Evolutionary conservation across 2,329 filamentous ascomycete species (phyloP).

Genomic region (Fusarium tjaetaba): DNA sequence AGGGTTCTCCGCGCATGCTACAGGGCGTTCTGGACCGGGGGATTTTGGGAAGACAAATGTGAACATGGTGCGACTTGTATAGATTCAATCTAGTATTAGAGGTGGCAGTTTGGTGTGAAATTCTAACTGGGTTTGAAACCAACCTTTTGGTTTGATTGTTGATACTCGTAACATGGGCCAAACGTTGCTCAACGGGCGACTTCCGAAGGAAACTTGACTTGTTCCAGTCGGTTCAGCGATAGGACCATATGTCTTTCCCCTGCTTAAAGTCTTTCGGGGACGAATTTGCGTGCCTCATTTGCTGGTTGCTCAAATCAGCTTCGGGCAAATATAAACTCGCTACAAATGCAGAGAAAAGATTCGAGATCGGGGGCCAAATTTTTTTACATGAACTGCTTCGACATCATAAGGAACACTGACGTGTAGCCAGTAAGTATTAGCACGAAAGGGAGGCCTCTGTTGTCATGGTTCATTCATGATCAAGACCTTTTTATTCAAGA

Average conservation of each 20-base stretch:
- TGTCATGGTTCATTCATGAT: neutral
- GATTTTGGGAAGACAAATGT: slow-evolving; percentile 45
- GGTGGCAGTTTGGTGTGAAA: slow-evolving; percentile 43
- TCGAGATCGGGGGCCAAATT: neutral
- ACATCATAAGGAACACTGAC: neutral
- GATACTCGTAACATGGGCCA: neutral
- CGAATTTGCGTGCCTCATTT: neutral
- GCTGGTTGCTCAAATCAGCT: neutral
- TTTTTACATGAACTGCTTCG: neutral
- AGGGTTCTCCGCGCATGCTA: slow-evolving; percentile 44
- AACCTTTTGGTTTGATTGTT: neutral
- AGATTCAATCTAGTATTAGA: slow-evolving; percentile 46
- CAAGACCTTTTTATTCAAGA: neutral
- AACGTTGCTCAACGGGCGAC: neutral
- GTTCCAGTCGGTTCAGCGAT: neutral
- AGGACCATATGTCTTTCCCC: neutral
- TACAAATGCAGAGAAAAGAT: neutral
- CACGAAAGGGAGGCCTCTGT: neutral
- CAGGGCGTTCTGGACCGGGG: slow-evolving; percentile 44
- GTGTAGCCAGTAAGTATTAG: neutral
- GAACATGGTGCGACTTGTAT: slow-evolving; percentile 45
- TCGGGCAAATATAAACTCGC: neutral
- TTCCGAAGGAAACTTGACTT: neutral
- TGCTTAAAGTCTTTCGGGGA: neutral
- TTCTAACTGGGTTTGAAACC: slow-evolving; percentile 40